Percentiles rank a stretch among this genome's conserved stretches.
phyloP scores from a whole-genome alignment of 441 rosid genomes.

The Pelargonium myrrhifolium region DNA sequence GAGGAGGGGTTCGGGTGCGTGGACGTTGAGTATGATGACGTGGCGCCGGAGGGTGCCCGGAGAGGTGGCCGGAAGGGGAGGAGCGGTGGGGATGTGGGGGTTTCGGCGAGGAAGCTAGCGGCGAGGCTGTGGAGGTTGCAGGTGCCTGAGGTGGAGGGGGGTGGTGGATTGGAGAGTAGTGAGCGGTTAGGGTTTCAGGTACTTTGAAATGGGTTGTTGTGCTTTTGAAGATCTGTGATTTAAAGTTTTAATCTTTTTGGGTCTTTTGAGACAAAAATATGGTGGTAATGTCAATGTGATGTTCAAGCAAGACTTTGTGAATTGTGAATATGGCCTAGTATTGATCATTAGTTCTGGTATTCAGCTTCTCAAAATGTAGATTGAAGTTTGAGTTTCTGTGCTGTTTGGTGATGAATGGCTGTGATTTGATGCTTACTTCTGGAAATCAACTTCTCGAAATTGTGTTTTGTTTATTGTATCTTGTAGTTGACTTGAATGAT shows the following conservation, averaged over 20 bases:
- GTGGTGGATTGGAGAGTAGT: constrained; percentile 26
- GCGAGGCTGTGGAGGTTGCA: constrained; percentile 87
- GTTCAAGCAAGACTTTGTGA: too few relatives aligned
- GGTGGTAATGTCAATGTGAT: too few relatives aligned
- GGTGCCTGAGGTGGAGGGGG: constrained; percentile 37
- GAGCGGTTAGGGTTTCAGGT: constrained; percentile 70
- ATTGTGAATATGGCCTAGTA: too few relatives aligned
- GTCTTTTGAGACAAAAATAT: background rate
- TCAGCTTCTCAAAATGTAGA: too few relatives aligned
- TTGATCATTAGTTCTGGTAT: too few relatives aligned
- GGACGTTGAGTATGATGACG: constrained; percentile 22
- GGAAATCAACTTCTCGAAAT: background rate
- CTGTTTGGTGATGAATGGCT: background rate
- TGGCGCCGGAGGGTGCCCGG: constrained; percentile 8
- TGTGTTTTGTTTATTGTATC: too few relatives aligned
- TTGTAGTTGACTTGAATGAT: too few relatives aligned
- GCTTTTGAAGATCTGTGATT: constrained; percentile 14
- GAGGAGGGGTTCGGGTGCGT: constrained; percentile 37
- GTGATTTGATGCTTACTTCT: background rate
- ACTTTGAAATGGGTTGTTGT: constrained; percentile 3
- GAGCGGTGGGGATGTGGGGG: constrained; percentile 23
- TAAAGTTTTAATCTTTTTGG: background rate
- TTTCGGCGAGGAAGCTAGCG: constrained; percentile 81
- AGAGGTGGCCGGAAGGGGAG: constrained; percentile 25
- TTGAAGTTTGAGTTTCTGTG: too few relatives aligned